phyloP scores from a whole-genome alignment of 805 yeast genomes.

The Saccharomycopsis olivae region DNA sequence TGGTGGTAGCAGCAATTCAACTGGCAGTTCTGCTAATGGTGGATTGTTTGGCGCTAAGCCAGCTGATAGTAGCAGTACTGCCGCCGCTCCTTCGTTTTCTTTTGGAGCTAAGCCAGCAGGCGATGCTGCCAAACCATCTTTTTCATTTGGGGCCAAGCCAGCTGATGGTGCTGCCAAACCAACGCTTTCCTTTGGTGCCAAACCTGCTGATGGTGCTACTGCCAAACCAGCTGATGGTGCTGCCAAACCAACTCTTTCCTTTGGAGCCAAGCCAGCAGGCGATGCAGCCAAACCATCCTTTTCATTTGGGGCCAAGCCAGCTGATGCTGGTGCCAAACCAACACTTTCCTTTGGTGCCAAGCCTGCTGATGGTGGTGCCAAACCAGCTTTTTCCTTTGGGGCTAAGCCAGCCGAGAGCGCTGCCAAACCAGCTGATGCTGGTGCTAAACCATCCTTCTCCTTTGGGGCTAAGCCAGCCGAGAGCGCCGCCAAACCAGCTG shows the following conservation, averaged over 20 bases:
- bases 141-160: constrained; percentile 22
- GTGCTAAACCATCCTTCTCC: constrained; percentile 3
- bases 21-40: constrained; percentile 14
- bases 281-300: constrained; percentile 16
- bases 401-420: constrained; percentile 13
- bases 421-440: constrained; percentile 14
- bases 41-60: not conserved
- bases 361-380: constrained; percentile 19
- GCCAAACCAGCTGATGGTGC: too few relatives aligned
- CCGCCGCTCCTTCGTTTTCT: constrained; percentile 14
- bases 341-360: constrained; percentile 20
- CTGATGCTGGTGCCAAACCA: constrained; percentile 19
- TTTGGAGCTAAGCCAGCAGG: constrained; percentile 19
- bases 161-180: constrained; percentile 6
- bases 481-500: constrained; percentile 16
- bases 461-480: constrained; percentile 21
- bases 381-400: constrained; percentile 21
- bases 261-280: constrained; percentile 19
- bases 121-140: constrained; percentile 14
- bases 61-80: not conserved
- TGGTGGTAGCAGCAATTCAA: not conserved
- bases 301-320: constrained; percentile 22
- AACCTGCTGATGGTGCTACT: constrained; percentile 16
- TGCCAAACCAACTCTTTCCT: constrained; percentile 19
- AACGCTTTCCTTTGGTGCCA: constrained; percentile 19